These are phyloP conservation scores for Nevesoporus exiguus DNA, from an alignment of 768 basidiomycete genomes.

Conservation along the genomic window DNA sequence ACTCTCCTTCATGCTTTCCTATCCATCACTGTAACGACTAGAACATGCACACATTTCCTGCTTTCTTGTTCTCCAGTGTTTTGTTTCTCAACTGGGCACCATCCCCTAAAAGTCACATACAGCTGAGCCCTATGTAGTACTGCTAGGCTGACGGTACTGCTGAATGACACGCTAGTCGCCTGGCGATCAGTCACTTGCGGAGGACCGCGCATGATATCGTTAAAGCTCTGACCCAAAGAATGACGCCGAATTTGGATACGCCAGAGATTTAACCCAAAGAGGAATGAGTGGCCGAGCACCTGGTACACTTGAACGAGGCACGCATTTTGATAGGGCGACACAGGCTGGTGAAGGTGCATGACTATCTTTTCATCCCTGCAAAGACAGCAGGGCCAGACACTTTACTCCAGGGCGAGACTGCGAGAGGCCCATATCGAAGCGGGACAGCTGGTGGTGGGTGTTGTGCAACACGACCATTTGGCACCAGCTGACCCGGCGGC, in stretches of 20 bases:
- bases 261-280: neutral
- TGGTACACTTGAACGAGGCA: conserved; percentile 6
- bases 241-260: conserved; percentile 4
- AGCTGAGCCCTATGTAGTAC: conserved; percentile 10
- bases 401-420: conserved; percentile 66
- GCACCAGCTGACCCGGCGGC: conserved; percentile 15
- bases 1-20: conserved; percentile 17
- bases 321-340: conserved; percentile 1
- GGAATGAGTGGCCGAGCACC: neutral
- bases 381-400: conserved; percentile 61
- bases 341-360: neutral
- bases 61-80: conserved; percentile 34
- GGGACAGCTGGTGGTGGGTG: conserved; percentile 17
- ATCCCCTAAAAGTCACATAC: conserved; percentile 18
- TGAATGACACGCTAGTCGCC: conserved; percentile 14
- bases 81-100: conserved; percentile 30
- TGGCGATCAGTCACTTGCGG: neutral
- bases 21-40: conserved; percentile 61
- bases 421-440: conserved; percentile 60
- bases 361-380: conserved; percentile 68
- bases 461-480: conserved; percentile 25
- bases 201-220: neutral
- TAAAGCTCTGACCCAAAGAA: conserved; percentile 6
- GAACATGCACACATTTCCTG: conserved; percentile 52
- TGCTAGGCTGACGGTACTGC: conserved; percentile 8